Evolutionary conservation across 177 flowering plant genomes (phyloP), one percentile per base, ranked within the genome.

Genomic region (Vitis hybrid): DNA sequence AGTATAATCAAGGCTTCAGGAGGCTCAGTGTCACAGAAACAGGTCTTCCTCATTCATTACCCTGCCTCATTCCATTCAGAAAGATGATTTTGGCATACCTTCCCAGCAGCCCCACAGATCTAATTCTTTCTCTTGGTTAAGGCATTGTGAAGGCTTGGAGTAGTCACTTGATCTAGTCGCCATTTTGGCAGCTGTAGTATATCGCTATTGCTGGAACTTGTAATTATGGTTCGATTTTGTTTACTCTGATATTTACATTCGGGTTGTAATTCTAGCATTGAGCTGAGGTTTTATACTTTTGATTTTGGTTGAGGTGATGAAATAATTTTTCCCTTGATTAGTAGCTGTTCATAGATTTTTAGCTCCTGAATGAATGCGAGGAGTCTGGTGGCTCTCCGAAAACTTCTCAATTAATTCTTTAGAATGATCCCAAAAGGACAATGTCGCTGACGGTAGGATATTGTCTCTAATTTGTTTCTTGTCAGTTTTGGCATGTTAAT

Each of bases 151-250:
- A 18, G 62, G 8, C 13, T 8, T 14, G 19, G 15, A 51, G 21
- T 35, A 30, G 49, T 71, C 3, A 13, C 49, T 50, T 48, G 32
- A 56, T 40, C 52, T 18, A 35, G 11, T 35, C 2, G 2, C 18
- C 40, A 5, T 40, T 16, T 1, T 16, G 11, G 56, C 8, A 49
- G 21, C 10, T 50, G 8, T 64, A 50, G 52, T 66, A 35, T 35
- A 35, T 35, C 7, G 7, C 40, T 14, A 46, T 58, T 54, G 46
- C 57, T n/a, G 48, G 14, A 35, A 21, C 52, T 46, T 54, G 71
- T n/a, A 48, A 9, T 50, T 64, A 52, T 46, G 19, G 70, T 60
- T 50, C 56, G 55, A 66, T 70, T 70, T 75, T 75, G 63, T 66
- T 65, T 69, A 19, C 4, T 40, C 49, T 0, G 32, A 27, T 6